phyloP scores from a whole-genome alignment of 2,329 filamentous ascomycete genomes.

The Pseudogymnoascus sp. region DNA sequence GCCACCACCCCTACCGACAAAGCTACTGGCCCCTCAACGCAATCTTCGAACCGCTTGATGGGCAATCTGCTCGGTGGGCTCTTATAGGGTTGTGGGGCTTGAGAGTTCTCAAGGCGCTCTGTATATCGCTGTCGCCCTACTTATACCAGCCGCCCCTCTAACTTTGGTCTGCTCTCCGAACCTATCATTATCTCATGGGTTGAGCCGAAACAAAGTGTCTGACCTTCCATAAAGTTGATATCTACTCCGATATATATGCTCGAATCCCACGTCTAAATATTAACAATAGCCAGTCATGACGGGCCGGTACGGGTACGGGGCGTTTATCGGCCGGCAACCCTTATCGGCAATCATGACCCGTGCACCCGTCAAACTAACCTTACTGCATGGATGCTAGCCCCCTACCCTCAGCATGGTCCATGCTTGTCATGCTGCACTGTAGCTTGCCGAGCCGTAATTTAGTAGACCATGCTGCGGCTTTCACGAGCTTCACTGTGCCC shows the following conservation, averaged over 20 bases:
- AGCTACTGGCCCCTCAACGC: no score
- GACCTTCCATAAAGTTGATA: background rate
- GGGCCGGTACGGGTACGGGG: background rate
- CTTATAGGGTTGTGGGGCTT: no score
- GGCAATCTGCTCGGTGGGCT: no score
- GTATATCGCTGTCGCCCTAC: no score
- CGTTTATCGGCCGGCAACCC: background rate
- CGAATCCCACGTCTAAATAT: background rate
- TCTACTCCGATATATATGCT: background rate
- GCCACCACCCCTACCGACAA: no score
- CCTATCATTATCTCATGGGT: no score
- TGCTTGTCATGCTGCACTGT: slow-evolving; percentile 2
- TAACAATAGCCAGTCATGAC: background rate
- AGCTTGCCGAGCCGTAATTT: slow-evolving; percentile 3
- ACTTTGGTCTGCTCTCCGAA: no score
- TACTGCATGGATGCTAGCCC: background rate
- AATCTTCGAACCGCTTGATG: no score
- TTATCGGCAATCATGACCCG: background rate
- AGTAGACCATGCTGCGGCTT: background rate
- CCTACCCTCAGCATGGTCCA: background rate
- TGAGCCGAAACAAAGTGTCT: no score
- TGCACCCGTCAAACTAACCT: slow-evolving; percentile 7
- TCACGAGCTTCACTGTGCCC: background rate
- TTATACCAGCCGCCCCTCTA: no score
- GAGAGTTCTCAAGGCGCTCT: no score